These are phyloP conservation scores for Powellomyces hirtus DNA, from an alignment of 192 early-diverging fungal species.

Conservation along the genomic window DNA sequence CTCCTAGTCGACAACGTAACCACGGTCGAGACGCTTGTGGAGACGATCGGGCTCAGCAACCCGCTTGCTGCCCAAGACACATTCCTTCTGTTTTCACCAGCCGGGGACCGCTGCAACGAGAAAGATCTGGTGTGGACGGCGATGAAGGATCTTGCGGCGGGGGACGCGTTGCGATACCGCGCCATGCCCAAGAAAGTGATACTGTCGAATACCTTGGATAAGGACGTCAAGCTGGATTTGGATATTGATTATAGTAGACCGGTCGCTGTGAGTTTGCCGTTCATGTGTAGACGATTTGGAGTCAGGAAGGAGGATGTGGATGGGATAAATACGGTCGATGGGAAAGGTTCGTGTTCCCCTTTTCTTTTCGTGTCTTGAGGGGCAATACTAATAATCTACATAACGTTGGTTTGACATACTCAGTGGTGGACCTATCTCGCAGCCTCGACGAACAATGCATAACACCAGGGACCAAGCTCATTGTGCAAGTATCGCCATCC, in stretches of 20 bases:
- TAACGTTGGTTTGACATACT: too few relatives aligned
- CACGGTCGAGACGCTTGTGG: conserved; percentile 23
- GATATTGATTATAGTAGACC: conserved; percentile 18
- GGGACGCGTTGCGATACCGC: conserved; percentile 18
- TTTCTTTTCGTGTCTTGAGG: neutral
- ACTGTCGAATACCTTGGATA: conserved; percentile 2
- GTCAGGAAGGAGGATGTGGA: neutral
- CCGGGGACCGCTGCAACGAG: conserved; percentile 24
- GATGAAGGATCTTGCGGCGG: conserved; percentile 14
- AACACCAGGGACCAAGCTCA: conserved; percentile 4
- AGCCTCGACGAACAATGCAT: conserved; percentile 1
- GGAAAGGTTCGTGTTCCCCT: neutral
- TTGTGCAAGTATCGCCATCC: neutral
- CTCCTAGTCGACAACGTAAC: conserved; percentile 22
- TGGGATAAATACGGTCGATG: conserved; percentile 3
- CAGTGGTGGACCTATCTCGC: too few relatives aligned
- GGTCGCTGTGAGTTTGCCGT: neutral
- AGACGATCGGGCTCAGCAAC: conserved; percentile 8
- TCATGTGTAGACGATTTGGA: conserved; percentile 30
- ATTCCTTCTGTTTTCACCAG: conserved; percentile 21
- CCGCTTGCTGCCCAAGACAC: neutral
- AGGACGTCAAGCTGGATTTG: conserved; percentile 19
- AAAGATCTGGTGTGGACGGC: conserved; percentile 26
- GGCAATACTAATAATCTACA: too few relatives aligned
- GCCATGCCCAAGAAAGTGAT: conserved; percentile 6